Evolutionary conservation across 768 basidiomycete species (phyloP).

Genomic region (Termitomyces sp.): DNA sequence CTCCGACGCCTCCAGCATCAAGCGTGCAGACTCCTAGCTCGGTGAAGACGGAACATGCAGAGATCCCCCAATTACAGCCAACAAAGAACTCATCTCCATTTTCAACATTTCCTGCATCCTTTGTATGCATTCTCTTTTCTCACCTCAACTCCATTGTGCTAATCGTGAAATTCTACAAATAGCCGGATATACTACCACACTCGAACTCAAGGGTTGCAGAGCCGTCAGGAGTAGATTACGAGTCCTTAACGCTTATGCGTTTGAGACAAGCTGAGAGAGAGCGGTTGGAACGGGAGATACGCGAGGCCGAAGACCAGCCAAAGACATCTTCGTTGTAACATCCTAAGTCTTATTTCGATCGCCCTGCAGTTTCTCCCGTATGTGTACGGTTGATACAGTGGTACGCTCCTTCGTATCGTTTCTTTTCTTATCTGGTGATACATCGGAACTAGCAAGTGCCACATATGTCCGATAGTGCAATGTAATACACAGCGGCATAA

Average conservation of each 20-base stretch:
- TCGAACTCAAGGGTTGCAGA: slow-evolving; percentile 17
- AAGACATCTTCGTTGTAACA: background rate
- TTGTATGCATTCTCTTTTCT: slow-evolving; percentile 31
- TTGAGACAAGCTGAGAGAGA: slow-evolving; percentile 78
- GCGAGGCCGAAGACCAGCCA: slow-evolving; percentile 42
- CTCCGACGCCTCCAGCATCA: slow-evolving; percentile 10
- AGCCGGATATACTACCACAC: slow-evolving; percentile 24
- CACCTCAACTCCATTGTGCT: background rate
- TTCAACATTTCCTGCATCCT: slow-evolving; percentile 58
- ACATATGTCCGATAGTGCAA: background rate
- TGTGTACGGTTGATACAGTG: background rate
- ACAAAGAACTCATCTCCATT: slow-evolving; percentile 30
- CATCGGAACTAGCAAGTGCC: background rate
- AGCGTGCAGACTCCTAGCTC: background rate
- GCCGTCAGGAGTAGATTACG: slow-evolving; percentile 58
- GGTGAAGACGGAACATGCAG: slow-evolving; percentile 14
- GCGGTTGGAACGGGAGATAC: slow-evolving; percentile 69
- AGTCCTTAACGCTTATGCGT: slow-evolving; percentile 73
- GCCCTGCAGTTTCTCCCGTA: background rate
- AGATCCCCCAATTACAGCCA: slow-evolving; percentile 25
- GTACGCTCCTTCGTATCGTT: background rate
- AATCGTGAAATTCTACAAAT: slow-evolving; percentile 7
- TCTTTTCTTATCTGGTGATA: background rate
- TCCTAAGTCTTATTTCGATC: background rate
- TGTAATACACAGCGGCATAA: too few species aligned